phyloP scores from a whole-genome alignment of 148 eudicot genomes.

The Polygonum maritimum region DNA sequence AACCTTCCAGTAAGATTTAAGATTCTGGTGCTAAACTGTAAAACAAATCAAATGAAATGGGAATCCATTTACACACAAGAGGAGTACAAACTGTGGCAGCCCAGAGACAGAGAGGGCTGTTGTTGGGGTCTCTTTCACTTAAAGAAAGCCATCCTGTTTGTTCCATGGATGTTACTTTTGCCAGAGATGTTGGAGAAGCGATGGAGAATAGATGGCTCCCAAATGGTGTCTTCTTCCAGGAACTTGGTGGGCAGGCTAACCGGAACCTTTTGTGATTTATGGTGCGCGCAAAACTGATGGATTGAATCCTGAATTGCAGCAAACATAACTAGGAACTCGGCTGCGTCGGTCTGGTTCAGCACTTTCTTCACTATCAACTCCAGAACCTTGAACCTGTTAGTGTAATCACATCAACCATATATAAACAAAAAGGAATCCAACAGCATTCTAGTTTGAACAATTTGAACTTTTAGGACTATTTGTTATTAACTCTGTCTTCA shows the following conservation, averaged over 20 bases:
- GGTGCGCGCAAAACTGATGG: constrained; percentile 44
- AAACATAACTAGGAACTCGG: constrained; percentile 70
- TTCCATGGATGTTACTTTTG: neutral
- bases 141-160: neutral
- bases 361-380: constrained; percentile 74
- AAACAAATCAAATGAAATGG: too few relatives aligned
- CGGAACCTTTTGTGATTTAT: constrained; percentile 44
- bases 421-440: neutral
- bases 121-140: neutral
- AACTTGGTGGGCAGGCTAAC: constrained; percentile 43
- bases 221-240: constrained; percentile 12
- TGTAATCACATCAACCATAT: neutral
- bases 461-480: too few relatives aligned
- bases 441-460: neutral
- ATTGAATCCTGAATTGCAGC: constrained; percentile 69
- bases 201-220: constrained; percentile 8
- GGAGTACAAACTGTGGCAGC: too few relatives aligned
- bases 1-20: too few relatives aligned
- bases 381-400: constrained; percentile 53
- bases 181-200: neutral
- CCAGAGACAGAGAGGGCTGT: too few relatives aligned
- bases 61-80: too few relatives aligned
- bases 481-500: neutral
- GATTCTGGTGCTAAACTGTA: too few relatives aligned
- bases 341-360: constrained; percentile 63